Evolutionary conservation across 2,329 filamentous ascomycete species (phyloP).

Genomic region (Dendrostoma leiphaemia): DNA sequence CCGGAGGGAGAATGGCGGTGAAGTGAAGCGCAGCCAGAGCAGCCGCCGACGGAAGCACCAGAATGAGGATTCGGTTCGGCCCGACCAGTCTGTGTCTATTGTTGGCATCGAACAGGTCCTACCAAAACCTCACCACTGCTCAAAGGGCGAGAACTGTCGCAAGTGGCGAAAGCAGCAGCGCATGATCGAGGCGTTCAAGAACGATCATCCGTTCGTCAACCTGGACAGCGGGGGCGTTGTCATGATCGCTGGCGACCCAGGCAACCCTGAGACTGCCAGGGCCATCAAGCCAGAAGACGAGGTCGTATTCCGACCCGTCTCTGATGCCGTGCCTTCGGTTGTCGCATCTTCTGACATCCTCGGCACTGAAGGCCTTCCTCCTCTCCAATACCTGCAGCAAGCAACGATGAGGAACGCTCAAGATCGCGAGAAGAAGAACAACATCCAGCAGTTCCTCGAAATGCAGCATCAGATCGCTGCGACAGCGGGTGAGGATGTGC

Average conservation of each 20-base stretch:
- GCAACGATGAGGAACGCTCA: constrained; percentile 68
- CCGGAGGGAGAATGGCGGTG: constrained; percentile 29
- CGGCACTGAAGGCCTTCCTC: constrained; percentile 63
- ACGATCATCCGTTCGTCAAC: constrained; percentile 69
- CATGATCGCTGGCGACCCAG: constrained; percentile 75
- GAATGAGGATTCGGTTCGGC: constrained; percentile 67
- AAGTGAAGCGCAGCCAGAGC: constrained; percentile 39
- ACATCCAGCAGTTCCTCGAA: constrained; percentile 84
- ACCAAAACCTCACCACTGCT: constrained; percentile 79
- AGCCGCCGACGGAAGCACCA: constrained; percentile 37
- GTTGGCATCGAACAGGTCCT: constrained; percentile 88
- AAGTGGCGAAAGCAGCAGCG: constrained; percentile 81
- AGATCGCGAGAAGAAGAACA: constrained; percentile 81
- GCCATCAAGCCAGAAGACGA: constrained; percentile 55
- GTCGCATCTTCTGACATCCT: constrained; percentile 90
- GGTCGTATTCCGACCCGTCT: constrained; percentile 60
- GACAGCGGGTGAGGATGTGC: constrained; percentile 51
- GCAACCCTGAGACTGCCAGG: constrained; percentile 66
- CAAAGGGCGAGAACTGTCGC: constrained; percentile 80
- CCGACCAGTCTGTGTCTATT: constrained; percentile 82
- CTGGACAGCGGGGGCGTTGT: constrained; percentile 63
- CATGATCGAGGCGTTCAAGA: constrained; percentile 70
- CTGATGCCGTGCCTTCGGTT: constrained; percentile 75
- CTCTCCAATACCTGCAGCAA: constrained; percentile 71
- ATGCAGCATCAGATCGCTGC: constrained; percentile 66